A percentile compares a stretch with the other conserved stretches of the same genome.
phyloP scores from a whole-genome alignment of 2,329 filamentous ascomycete genomes.

The Penicillium sp. region DNA sequence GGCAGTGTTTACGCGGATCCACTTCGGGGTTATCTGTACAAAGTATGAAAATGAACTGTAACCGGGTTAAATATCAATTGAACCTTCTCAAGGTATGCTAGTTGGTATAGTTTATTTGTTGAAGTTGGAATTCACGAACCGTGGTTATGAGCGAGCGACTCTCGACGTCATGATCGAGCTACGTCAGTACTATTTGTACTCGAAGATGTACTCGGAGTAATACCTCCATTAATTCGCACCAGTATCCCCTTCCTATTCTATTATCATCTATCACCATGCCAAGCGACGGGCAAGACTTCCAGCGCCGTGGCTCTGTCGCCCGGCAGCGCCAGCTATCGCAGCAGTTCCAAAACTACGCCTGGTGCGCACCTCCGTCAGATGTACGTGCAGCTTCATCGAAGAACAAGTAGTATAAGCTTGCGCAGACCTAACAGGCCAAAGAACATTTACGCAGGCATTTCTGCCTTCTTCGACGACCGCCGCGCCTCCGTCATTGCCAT shows the following conservation, averaged over 20 bases:
- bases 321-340: slow-evolving; percentile 34
- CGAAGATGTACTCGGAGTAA: neutral
- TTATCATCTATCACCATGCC: slow-evolving; percentile 4
- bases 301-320: slow-evolving; percentile 31
- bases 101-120: too few species aligned
- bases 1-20: slow-evolving; percentile 10
- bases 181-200: neutral
- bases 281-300: slow-evolving; percentile 4
- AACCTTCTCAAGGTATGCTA: too few species aligned
- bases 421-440: slow-evolving; percentile 18
- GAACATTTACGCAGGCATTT: slow-evolving; percentile 44
- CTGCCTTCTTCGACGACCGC: slow-evolving; percentile 32
- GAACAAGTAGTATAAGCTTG: neutral
- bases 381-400: slow-evolving; percentile 23
- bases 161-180: slow-evolving; percentile 15
- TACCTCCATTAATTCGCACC: neutral
- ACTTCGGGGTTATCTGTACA: neutral
- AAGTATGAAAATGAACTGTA: neutral
- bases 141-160: slow-evolving; percentile 8
- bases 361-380: slow-evolving; percentile 39
- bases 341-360: slow-evolving; percentile 33
- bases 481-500: slow-evolving; percentile 61
- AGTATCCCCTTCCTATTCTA: neutral
- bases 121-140: neutral
- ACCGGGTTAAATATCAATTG: too few species aligned